A percentile compares a stretch with the other conserved stretches of the same genome.
phyloP scores from a whole-genome alignment of 2,329 filamentous ascomycete species.

The Simplicillium aogashimaense region DNA sequence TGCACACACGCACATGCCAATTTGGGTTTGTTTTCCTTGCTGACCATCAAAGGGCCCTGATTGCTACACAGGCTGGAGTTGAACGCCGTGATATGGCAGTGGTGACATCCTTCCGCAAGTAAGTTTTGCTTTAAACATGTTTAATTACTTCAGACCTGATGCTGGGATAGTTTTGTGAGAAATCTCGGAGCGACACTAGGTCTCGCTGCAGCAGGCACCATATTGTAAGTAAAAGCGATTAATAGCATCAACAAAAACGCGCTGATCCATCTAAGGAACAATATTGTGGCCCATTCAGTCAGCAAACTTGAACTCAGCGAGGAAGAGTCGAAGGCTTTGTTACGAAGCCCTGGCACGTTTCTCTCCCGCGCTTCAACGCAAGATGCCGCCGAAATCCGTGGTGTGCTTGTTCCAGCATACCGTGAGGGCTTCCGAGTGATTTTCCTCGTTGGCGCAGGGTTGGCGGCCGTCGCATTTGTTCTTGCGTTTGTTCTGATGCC shows the following conservation, averaged over 20 bases:
- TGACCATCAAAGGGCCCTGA: constrained; percentile 20
- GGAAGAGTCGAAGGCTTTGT: constrained; percentile 14
- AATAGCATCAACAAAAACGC: neutral
- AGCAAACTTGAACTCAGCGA: constrained; percentile 11
- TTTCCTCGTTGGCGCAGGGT: constrained; percentile 24
- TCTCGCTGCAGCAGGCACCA: constrained; percentile 26
- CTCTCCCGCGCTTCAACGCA: constrained; percentile 14
- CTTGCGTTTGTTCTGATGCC: constrained; percentile 28
- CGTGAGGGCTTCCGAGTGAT: constrained; percentile 24
- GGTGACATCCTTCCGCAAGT: constrained; percentile 33
- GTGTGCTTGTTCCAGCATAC: constrained; percentile 24
- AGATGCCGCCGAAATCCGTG: constrained; percentile 19
- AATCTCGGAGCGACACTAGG: constrained; percentile 28
- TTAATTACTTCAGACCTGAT: neutral
- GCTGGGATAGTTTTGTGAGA: constrained; percentile 22
- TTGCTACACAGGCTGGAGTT: constrained; percentile 48
- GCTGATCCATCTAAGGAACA: constrained; percentile 20
- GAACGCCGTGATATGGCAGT: constrained; percentile 35
- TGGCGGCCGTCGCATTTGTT: constrained; percentile 24
- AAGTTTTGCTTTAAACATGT: constrained; percentile 6
- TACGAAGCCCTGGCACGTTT: constrained; percentile 23
- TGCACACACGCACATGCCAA: no score
- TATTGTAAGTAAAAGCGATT: constrained; percentile 17
- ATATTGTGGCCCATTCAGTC: constrained; percentile 20
- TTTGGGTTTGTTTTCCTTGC: neutral